phyloP scores from a whole-genome alignment of 202 grass and related monocot genomes.

The Schoenoplectus triqueter region DNA sequence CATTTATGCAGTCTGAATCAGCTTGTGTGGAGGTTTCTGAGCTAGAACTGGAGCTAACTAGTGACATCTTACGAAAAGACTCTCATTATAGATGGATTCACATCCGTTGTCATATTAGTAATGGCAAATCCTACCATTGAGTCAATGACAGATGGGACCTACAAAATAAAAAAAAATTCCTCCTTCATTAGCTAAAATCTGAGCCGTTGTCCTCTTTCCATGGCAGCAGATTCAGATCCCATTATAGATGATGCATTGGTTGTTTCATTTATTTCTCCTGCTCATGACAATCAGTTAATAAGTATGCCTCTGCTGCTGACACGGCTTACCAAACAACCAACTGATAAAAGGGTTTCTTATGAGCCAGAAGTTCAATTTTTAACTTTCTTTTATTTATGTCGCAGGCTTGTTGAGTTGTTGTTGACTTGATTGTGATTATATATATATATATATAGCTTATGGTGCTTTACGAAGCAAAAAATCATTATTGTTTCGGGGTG shows the following conservation, averaged over 20 bases:
- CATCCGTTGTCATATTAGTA: no score
- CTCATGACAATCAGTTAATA: constrained; percentile 69
- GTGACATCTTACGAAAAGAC: constrained; percentile 53
- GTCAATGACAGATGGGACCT: no score
- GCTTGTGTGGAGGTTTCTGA: constrained; percentile 78
- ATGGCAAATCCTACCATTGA: no score
- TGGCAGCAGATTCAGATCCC: not conserved
- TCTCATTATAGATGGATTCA: no score
- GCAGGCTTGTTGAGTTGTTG: not conserved
- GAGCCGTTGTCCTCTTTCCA: no score
- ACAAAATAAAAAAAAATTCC: no score
- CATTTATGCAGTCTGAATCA: constrained; percentile 66
- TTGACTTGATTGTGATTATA: no score
- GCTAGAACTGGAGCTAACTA: constrained; percentile 82
- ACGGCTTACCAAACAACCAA: constrained; percentile 56
- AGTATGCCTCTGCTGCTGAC: constrained; percentile 83
- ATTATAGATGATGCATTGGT: constrained; percentile 90
- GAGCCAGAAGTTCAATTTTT: not conserved
- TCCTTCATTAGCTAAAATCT: no score
- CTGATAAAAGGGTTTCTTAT: constrained; percentile 38
- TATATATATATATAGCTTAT: no score
- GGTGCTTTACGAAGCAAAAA: no score
- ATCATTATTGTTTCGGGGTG: no score
- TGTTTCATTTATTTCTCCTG: constrained; percentile 79
- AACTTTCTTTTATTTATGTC: constrained; percentile 21